These are phyloP conservation scores for Esteya vermicola DNA, from an alignment of 2,329 filamentous ascomycete genomes.

Conservation along the genomic window DNA sequence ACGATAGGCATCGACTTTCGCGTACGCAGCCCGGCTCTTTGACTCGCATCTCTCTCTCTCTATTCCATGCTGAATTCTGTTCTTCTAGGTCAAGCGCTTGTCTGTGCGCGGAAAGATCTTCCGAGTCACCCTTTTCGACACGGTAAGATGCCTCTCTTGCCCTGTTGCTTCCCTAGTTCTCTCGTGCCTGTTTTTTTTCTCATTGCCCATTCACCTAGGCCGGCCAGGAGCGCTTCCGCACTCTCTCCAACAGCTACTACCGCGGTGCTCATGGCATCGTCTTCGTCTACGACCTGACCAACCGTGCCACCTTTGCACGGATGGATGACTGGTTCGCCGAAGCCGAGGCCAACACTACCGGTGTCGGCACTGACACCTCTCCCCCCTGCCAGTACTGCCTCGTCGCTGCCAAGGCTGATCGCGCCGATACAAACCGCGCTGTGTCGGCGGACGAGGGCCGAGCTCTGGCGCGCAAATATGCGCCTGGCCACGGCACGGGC, in stretches of 20 bases:
- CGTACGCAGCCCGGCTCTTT: constrained; percentile 17
- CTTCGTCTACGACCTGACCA: constrained; percentile 34
- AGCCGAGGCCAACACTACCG: constrained; percentile 31
- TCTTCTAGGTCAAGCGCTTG: constrained; percentile 32
- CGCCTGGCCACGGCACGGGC: constrained; percentile 13
- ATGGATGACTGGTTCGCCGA: constrained; percentile 42
- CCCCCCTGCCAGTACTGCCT: constrained; percentile 8
- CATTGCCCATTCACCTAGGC: constrained; percentile 16
- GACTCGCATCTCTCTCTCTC: background rate
- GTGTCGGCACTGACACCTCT: constrained; percentile 11
- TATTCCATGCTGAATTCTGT: background rate
- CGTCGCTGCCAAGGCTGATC: constrained; percentile 39
- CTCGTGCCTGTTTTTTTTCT: background rate
- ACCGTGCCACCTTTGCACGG: constrained; percentile 31
- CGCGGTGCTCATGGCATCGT: constrained; percentile 34
- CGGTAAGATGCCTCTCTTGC: constrained; percentile 21
- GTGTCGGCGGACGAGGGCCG: constrained; percentile 32
- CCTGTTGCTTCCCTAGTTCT: background rate
- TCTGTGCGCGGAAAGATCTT: constrained; percentile 36
- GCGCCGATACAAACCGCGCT: constrained; percentile 23
- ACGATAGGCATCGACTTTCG: constrained; percentile 45
- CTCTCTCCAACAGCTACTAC: constrained; percentile 35
- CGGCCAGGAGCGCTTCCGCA: constrained; percentile 33
- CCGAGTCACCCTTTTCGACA: constrained; percentile 37
- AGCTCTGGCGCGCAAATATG: constrained; percentile 29